A percentile compares a stretch with the other conserved stretches of the same genome.
phyloP scores from a whole-genome alignment of 2,329 filamentous ascomycete species.

The Emmonsiellopsis sp. region DNA sequence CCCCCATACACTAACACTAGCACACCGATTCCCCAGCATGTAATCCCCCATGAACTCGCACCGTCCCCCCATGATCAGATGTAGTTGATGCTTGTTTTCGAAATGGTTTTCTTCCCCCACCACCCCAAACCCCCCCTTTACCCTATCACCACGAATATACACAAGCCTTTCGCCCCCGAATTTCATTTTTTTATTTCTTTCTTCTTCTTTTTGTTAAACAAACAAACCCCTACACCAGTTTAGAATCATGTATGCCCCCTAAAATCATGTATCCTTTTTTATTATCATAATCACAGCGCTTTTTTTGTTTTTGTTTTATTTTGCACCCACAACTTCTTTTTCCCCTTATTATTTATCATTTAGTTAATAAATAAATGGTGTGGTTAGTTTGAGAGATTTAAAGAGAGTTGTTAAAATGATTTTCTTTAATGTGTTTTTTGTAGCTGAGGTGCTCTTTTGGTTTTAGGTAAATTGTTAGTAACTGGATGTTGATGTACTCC shows the following conservation, averaged over 20 bases:
- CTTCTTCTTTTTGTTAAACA: constrained; percentile 7
- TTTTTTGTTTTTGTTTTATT: not conserved
- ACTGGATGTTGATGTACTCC: too few species aligned
- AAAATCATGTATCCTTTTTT: constrained; percentile 31
- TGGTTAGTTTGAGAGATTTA: constrained; percentile 1
- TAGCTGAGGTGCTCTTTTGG: too few species aligned
- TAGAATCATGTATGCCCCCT: constrained; percentile 28
- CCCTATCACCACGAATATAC: not conserved
- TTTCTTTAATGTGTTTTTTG: too few species aligned
- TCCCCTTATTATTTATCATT: not conserved
- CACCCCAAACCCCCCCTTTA: not conserved
- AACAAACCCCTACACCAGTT: constrained; percentile 16
- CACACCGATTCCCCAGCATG: not conserved
- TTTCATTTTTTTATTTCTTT: constrained; percentile 12
- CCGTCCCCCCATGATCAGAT: constrained; percentile 1
- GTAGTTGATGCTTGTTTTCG: constrained; percentile 11
- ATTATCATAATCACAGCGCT: constrained; percentile 11
- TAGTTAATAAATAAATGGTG: constrained; percentile 1
- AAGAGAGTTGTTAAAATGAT: not conserved
- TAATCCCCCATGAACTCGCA: not conserved
- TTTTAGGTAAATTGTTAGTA: too few species aligned
- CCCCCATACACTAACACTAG: not conserved
- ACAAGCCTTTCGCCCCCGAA: not conserved
- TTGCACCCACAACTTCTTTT: not conserved
- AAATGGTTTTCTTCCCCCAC: constrained; percentile 11